phyloP scores from a whole-genome alignment of 2,329 filamentous ascomycete species.

The Aureobasidium sp. region DNA sequence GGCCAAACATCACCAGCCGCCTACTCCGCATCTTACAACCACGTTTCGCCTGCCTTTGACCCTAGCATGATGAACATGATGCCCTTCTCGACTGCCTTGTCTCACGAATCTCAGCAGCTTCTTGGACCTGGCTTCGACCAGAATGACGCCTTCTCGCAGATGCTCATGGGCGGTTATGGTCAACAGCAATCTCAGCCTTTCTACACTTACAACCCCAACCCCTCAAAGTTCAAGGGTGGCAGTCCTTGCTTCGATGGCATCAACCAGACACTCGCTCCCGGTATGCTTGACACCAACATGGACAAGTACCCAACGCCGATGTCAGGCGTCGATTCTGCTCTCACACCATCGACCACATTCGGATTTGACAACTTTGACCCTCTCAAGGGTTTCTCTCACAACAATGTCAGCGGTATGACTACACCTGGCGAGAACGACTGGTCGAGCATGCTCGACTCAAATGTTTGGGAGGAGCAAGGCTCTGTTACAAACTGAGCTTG shows the following conservation, averaged over 20 bases:
- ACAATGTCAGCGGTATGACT: slow-evolving; percentile 27
- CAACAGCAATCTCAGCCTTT: slow-evolving; percentile 40
- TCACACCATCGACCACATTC: slow-evolving; percentile 26
- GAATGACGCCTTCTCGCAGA: slow-evolving; percentile 48
- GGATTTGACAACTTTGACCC: slow-evolving; percentile 27
- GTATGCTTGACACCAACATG: slow-evolving; percentile 35
- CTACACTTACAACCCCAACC: slow-evolving; percentile 53
- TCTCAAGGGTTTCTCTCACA: slow-evolving; percentile 29
- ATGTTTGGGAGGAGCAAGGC: slow-evolving; percentile 25
- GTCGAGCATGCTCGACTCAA: slow-evolving; percentile 32
- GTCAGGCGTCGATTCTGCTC: slow-evolving; percentile 30
- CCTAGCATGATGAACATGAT: slow-evolving; percentile 39
- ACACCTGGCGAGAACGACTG: slow-evolving; percentile 31
- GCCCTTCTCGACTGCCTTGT: slow-evolving; percentile 56
- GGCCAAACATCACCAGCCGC: slow-evolving; percentile 20
- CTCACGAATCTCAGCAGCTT: slow-evolving; percentile 60
- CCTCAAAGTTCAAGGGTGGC: slow-evolving; percentile 31
- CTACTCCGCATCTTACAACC: slow-evolving; percentile 6
- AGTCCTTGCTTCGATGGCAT: slow-evolving; percentile 38
- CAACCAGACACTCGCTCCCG: slow-evolving; percentile 44
- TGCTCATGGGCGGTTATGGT: slow-evolving; percentile 53
- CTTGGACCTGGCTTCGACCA: slow-evolving; percentile 52
- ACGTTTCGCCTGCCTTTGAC: slow-evolving; percentile 31
- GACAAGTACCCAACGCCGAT: slow-evolving; percentile 27
- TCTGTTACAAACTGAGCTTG: slow-evolving; percentile 7